Evolutionary conservation across 495 filamentous ascomycete genomes (phyloP).

Genomic region (Peziza echinospora): DNA sequence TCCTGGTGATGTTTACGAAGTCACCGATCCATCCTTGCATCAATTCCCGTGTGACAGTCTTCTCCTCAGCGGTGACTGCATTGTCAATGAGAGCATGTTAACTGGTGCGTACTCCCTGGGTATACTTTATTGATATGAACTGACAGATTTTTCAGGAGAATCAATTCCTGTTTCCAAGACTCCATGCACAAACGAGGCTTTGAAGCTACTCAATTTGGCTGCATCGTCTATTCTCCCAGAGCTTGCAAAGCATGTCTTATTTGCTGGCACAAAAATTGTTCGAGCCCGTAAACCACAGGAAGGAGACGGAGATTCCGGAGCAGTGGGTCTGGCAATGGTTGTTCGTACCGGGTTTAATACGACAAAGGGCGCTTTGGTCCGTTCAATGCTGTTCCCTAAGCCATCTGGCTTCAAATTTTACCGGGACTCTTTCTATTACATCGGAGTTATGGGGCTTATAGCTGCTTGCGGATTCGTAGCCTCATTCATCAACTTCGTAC

Average conservation of each 20-base stretch:
- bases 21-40: conserved; percentile 85
- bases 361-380: conserved; percentile 85
- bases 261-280: conserved; percentile 88
- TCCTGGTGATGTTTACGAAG: conserved; percentile 91
- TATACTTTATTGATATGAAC: neutral
- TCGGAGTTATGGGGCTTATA: conserved; percentile 87
- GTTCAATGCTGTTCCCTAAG: conserved; percentile 97
- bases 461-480: conserved; percentile 71
- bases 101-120: conserved; percentile 36
- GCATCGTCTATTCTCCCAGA: conserved; percentile 59
- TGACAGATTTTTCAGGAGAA: conserved; percentile 38
- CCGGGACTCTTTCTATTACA: conserved; percentile 90
- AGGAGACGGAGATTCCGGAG: conserved; percentile 55
- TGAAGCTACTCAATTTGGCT: conserved; percentile 48
- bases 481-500: conserved; percentile 81
- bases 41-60: conserved; percentile 89
- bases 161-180: conserved; percentile 90
- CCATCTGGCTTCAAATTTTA: conserved; percentile 98
- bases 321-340: conserved; percentile 75
- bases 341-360: conserved; percentile 91
- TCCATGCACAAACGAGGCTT: conserved; percentile 62
- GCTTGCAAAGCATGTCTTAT: conserved; percentile 71
- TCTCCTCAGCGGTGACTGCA: conserved; percentile 80
- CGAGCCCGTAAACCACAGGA: conserved; percentile 74
- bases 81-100: conserved; percentile 99